Evolutionary conservation across 371 early-diverging fungal genomes (phyloP).

Genomic region (Conidiobolus coronatus): DNA sequence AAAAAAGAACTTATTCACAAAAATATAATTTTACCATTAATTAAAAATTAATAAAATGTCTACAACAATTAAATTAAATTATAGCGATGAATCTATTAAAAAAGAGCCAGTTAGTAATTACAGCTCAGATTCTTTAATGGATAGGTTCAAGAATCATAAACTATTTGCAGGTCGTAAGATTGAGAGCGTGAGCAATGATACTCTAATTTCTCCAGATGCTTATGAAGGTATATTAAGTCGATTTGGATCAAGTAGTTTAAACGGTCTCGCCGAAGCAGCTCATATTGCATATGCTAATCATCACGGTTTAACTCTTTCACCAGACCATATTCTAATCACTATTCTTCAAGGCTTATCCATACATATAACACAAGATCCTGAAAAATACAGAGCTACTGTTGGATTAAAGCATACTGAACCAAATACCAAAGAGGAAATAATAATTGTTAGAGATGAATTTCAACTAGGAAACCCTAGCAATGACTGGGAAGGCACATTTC

Average conservation of each 20-base stretch:
- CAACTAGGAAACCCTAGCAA: not conserved
- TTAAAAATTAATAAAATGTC: too few species aligned
- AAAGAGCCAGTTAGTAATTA: too few species aligned
- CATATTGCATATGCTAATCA: not conserved
- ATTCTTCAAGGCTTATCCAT: not conserved
- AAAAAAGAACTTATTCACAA: too few species aligned
- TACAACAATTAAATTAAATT: too few species aligned
- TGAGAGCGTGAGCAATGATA: too few species aligned
- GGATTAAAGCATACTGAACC: not conserved
- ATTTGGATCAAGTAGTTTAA: not conserved
- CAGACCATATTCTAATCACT: not conserved
- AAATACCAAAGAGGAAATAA: not conserved
- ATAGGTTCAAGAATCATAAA: too few species aligned
- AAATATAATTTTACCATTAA: too few species aligned
- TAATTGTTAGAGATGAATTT: not conserved
- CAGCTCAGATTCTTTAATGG: too few species aligned
- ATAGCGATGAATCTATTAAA: too few species aligned
- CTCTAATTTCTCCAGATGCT: too few species aligned
- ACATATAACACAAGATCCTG: not conserved
- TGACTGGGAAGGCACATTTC: not conserved
- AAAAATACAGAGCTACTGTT: not conserved
- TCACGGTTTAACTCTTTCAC: not conserved
- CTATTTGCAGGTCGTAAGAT: too few species aligned
- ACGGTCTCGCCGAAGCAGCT: not conserved
- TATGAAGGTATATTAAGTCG: too few species aligned